Conservation (phyloP, 768 basidiomycete species). For the Suillus luteus region DNA sequence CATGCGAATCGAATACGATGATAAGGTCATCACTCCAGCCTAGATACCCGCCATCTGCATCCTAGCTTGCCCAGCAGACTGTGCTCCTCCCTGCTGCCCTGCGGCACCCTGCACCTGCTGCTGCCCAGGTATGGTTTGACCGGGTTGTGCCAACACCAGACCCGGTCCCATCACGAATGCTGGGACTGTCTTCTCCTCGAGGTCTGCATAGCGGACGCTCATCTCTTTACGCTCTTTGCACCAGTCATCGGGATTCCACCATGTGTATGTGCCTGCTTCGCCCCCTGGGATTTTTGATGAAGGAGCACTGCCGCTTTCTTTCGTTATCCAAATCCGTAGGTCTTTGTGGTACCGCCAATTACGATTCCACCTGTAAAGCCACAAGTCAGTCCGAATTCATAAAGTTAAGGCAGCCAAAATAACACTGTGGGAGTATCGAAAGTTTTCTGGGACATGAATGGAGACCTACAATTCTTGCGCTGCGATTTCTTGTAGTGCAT, state of each 20-base stretch:
- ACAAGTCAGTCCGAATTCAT: conserved; percentile 12
- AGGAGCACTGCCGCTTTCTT: conserved; percentile 77
- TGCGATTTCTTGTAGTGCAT: conserved; percentile 91
- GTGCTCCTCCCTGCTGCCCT: conserved; percentile 30
- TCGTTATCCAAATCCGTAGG: conserved; percentile 79
- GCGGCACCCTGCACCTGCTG: conserved; percentile 37
- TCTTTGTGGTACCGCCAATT: conserved; percentile 98
- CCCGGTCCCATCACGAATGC: conserved; percentile 58
- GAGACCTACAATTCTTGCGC: conserved; percentile 88
- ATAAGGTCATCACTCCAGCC: conserved; percentile 19
- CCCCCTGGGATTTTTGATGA: conserved; percentile 78
- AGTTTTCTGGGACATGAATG: conserved; percentile 4
- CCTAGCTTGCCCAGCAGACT: conserved; percentile 32
- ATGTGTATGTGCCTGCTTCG: conserved; percentile 88
- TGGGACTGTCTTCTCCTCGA: conserved; percentile 71
- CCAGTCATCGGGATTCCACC: conserved; percentile 86
- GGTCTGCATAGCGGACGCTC: conserved; percentile 71
- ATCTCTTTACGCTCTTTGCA: conserved; percentile 76
- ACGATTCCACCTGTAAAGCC: conserved; percentile 70
- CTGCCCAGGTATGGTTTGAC: conserved; percentile 39
- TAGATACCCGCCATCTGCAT: conserved; percentile 39
- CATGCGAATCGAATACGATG: conserved; percentile 19
- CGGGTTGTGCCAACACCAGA: conserved; percentile 41
- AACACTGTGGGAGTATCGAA: not conserved
- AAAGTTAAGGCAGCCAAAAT: conserved; percentile 1